phyloP scores from a whole-genome alignment of 2,329 filamentous ascomycete species.

The Scytalidium sp. region DNA sequence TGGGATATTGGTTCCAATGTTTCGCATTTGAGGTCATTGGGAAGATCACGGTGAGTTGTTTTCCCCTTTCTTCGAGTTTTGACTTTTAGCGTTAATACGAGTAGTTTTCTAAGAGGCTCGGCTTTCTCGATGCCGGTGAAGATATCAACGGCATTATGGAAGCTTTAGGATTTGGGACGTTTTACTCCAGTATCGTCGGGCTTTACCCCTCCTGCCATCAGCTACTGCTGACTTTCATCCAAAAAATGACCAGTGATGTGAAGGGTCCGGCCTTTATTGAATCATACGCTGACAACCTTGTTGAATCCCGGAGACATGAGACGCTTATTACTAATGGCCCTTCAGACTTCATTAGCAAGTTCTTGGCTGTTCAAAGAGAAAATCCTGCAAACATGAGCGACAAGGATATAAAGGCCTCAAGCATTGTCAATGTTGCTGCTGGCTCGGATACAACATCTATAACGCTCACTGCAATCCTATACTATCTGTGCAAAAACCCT shows the following conservation, averaged over 20 bases:
- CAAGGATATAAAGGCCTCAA: background rate
- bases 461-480: constrained; percentile 39
- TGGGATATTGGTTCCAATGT: constrained; percentile 37
- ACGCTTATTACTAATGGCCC: background rate
- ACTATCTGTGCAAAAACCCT: constrained; percentile 34
- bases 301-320: background rate
- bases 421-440: constrained; percentile 12
- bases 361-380: background rate
- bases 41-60: constrained; percentile 32
- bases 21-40: constrained; percentile 47
- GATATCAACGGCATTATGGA: constrained; percentile 38
- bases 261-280: background rate
- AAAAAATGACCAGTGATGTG: background rate
- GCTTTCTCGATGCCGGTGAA: constrained; percentile 39
- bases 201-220: background rate
- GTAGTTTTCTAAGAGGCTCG: constrained; percentile 28
- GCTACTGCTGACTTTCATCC: background rate
- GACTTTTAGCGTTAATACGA: no score
- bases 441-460: constrained; percentile 43
- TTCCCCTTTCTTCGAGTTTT: background rate
- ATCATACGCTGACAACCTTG: background rate
- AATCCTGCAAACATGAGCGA: background rate
- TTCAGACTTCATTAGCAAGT: background rate
- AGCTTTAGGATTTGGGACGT: background rate
- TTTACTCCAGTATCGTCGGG: background rate